Evolutionary conservation across 2,329 filamentous ascomycete genomes (phyloP).

Genomic region (Didymella lethalis): DNA sequence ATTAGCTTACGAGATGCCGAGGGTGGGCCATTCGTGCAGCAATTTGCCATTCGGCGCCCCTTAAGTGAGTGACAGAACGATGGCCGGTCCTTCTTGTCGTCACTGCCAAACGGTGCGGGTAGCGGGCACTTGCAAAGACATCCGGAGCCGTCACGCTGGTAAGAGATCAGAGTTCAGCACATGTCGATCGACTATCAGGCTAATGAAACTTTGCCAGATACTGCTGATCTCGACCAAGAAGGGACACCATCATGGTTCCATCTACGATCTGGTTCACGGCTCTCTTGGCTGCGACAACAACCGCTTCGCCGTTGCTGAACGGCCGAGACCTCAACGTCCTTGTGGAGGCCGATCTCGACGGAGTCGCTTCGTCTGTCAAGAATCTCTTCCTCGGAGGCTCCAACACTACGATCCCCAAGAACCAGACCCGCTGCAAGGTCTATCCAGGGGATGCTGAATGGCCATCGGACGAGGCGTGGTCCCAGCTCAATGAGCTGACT

Average conservation of each 20-base stretch:
- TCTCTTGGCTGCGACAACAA: slow-evolving; percentile 33
- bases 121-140: slow-evolving; percentile 17
- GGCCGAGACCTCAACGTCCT: slow-evolving; percentile 17
- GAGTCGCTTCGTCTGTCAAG: slow-evolving; percentile 29
- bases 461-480: slow-evolving; percentile 59
- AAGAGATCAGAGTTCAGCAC: slow-evolving; percentile 4
- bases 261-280: slow-evolving; percentile 33
- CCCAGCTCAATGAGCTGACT: slow-evolving; percentile 53
- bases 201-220: slow-evolving; percentile 6
- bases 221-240: slow-evolving; percentile 11
- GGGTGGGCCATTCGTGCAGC: slow-evolving; percentile 13
- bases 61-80: slow-evolving; percentile 18
- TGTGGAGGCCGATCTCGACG: slow-evolving; percentile 33
- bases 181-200: slow-evolving; percentile 3
- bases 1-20: slow-evolving; percentile 8
- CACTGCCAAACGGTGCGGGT: slow-evolving; percentile 17
- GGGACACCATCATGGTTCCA: slow-evolving; percentile 23
- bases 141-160: slow-evolving; percentile 12
- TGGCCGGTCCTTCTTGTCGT: slow-evolving; percentile 7
- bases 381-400: slow-evolving; percentile 33
- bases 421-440: slow-evolving; percentile 55
- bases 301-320: slow-evolving; percentile 29
- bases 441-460: slow-evolving; percentile 57
- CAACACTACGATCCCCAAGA: slow-evolving; percentile 19
- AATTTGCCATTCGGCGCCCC: slow-evolving; percentile 18